These are phyloP conservation scores for Rhodotorula glutinis DNA, from an alignment of 1,284 basidiomycete genomes.

Conservation along the genomic window DNA sequence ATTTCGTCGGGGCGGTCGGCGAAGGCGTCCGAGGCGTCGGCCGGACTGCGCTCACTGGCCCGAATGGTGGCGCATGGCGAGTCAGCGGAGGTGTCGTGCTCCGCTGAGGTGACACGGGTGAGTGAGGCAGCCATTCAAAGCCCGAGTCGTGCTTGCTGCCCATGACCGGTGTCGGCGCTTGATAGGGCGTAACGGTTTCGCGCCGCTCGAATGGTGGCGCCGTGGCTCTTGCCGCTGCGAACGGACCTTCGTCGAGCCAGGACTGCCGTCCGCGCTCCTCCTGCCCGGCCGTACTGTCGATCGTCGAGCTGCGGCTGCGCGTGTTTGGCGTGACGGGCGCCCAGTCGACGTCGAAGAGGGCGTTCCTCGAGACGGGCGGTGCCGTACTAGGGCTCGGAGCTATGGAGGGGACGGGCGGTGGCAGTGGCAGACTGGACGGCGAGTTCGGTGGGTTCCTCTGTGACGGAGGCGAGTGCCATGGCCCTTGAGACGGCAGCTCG, in stretches of 20 bases:
- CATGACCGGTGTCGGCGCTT: constrained; percentile 6
- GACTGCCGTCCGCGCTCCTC: background rate
- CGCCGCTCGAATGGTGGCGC: background rate
- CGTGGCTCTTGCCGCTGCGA: no score
- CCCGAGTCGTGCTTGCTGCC: background rate
- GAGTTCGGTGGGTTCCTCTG: no score
- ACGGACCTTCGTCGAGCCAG: no score
- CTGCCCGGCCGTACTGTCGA: constrained; percentile 5
- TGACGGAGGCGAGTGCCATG: no score
- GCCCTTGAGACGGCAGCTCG: no score
- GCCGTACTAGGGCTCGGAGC: background rate
- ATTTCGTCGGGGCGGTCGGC: background rate
- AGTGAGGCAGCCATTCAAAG: background rate
- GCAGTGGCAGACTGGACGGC: background rate
- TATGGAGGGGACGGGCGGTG: background rate
- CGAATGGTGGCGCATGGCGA: background rate
- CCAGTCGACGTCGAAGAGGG: constrained; percentile 35
- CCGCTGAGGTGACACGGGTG: background rate
- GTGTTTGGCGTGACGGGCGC: constrained; percentile 15
- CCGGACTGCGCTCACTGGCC: background rate
- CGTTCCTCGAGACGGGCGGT: constrained; percentile 1
- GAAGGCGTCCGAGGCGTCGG: background rate
- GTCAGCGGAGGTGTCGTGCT: no score
- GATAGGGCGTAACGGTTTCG: background rate
- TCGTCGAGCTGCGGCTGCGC: constrained; percentile 21